Base-by-base conservation (phyloP, 2,329 filamentous ascomycete genomes). In the Fusarium nodosum region DNA sequence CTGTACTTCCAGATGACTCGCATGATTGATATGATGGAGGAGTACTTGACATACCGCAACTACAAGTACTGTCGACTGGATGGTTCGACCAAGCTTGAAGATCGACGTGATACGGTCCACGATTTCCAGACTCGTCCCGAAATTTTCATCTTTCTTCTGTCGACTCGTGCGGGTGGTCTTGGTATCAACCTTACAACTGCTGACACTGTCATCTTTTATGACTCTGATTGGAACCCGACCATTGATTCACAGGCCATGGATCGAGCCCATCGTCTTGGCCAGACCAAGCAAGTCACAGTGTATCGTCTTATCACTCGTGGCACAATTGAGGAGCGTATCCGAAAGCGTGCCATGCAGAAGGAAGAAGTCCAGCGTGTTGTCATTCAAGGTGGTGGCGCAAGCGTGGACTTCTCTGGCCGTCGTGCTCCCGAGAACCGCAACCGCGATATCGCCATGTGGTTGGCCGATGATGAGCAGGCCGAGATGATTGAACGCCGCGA, bases 1-100 rank as follows among this genome's bases (percentile, higher is more conserved):
- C 85, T 99, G 22, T 99, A 99, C 86, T 99, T 99, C 92, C 96
- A 99, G 85, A 99, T 99, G 96, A 99, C 96, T 6, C 92, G 93
- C 77, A 99, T 99, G 96, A 98, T 99, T 77, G 95, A 99, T 79
- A 85, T 99, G 64, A 98, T 98, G 93, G 96, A 99, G 79, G 96
- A 99, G 81, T 99, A 98, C 75, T 85, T 99, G 62, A 98, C 96
- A 0, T 98, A 98, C 83, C 93, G 96, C 78, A 97, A 98, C 82
- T 98, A 97, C 90, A 97, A 97, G 81, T 99, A 97, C 82, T 97
- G 95, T 76, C 93, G 96, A 64, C 87, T 99, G 45, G 96, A 99
- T 76, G 96, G 96, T 77, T 97, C 94, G 20, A 99, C 96, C 44
- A 99, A 98, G 80, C 87, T 99, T 53, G 96, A 99, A 79, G 96